A percentile compares a stretch with the other conserved stretches of the same genome.
Conservation (phyloP, 495 filamentous ascomycete genomes). For the Neurospora sp. region DNA sequence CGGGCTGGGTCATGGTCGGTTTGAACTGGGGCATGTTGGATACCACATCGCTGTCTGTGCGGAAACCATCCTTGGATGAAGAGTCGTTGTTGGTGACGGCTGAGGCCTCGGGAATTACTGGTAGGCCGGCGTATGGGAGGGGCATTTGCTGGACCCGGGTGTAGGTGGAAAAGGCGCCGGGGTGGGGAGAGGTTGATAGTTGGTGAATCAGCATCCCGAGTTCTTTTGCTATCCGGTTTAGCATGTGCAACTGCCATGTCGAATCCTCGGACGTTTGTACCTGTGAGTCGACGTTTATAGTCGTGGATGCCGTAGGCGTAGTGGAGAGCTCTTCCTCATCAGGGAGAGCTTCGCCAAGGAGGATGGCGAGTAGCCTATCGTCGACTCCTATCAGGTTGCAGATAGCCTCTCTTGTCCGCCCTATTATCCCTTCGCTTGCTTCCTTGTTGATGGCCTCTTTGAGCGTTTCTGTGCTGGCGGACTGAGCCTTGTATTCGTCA, state of each 20-base stretch:
- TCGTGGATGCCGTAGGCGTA: constrained; percentile 25
- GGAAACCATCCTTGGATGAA: background rate
- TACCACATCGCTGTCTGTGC: constrained; percentile 6
- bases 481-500: background rate
- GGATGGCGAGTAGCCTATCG: constrained; percentile 67
- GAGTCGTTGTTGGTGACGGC: constrained; percentile 17
- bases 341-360: constrained; percentile 77
- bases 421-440: constrained; percentile 60
- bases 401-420: constrained; percentile 70
- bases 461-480: background rate
- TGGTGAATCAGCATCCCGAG: constrained; percentile 75
- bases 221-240: constrained; percentile 78
- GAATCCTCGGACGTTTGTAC: constrained; percentile 28
- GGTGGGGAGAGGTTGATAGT: constrained; percentile 55
- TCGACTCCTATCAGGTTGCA: constrained; percentile 86
- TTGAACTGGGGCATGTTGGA: constrained; percentile 32
- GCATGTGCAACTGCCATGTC: constrained; percentile 64
- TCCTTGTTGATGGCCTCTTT: constrained; percentile 14
- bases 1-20: constrained; percentile 35
- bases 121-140: constrained; percentile 46
- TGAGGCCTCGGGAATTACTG: constrained; percentile 40
- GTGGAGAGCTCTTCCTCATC: constrained; percentile 40
- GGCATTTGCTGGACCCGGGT: constrained; percentile 40
- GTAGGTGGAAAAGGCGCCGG: constrained; percentile 74
- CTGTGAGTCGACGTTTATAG: constrained; percentile 19